phyloP scores from a whole-genome alignment of 345 rosid genomes.

The Euphorbia peplus region DNA sequence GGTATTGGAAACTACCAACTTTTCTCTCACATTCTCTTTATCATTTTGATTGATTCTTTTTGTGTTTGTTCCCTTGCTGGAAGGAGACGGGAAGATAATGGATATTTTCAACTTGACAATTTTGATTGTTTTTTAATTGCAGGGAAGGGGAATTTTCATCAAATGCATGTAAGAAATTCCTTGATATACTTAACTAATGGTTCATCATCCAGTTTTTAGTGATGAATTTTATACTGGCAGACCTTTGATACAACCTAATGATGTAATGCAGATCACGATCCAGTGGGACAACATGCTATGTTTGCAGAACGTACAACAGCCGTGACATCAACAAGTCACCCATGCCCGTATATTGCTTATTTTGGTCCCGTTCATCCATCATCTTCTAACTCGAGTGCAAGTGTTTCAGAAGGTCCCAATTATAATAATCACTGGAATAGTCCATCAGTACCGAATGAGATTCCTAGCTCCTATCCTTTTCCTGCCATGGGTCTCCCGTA shows the following conservation, averaged over 20 bases:
- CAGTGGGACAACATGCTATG: conserved; percentile 58
- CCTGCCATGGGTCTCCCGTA: conserved; percentile 75
- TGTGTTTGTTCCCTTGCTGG: neutral
- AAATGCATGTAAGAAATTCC: conserved; percentile 63
- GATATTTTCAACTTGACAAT: too few relatives aligned
- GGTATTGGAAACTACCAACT: neutral
- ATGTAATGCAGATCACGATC: conserved; percentile 72
- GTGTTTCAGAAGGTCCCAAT: conserved; percentile 68
- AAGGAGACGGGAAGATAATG: too few relatives aligned
- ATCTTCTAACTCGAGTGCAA: conserved; percentile 60
- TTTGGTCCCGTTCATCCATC: conserved; percentile 82
- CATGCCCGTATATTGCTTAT: conserved; percentile 90
- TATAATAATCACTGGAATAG: conserved; percentile 69
- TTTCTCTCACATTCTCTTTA: neutral
- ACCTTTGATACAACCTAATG: conserved; percentile 22
- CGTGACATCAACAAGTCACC: conserved; percentile 66
- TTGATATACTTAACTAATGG: conserved; percentile 18
- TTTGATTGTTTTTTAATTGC: conserved; percentile 22
- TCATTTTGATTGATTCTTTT: neutral
- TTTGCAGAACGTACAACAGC: conserved; percentile 72
- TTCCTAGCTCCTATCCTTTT: conserved; percentile 65
- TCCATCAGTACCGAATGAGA: conserved; percentile 67
- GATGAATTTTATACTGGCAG: conserved; percentile 4
- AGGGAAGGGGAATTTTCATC: conserved; percentile 86
- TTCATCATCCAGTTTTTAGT: conserved; percentile 2